Conservation (phyloP, 2,329 filamentous ascomycete species). For the Cladosporium sp. region DNA sequence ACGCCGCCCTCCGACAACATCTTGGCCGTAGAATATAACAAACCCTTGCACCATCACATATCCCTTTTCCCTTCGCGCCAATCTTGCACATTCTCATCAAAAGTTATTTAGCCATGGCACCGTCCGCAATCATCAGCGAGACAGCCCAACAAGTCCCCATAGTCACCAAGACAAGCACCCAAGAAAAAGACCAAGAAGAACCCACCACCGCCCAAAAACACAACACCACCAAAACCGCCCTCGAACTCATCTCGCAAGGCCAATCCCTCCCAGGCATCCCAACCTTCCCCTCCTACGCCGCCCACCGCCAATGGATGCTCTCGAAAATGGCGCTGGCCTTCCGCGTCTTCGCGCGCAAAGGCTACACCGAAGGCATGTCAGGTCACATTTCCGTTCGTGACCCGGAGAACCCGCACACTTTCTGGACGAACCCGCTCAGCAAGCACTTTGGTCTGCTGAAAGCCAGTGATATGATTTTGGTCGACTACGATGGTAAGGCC, state of each 20-base stretch:
- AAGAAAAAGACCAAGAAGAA: neutral
- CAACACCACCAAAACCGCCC: constrained; percentile 28
- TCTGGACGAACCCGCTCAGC: constrained; percentile 67
- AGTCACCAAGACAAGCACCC: constrained; percentile 4
- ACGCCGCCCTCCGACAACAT: constrained; percentile 4
- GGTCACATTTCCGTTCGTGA: constrained; percentile 66
- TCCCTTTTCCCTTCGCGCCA: neutral
- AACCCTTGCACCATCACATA: neutral
- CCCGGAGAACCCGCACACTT: constrained; percentile 55
- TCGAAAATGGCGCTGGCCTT: constrained; percentile 63
- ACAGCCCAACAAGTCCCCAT: constrained; percentile 12
- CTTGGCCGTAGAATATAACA: neutral
- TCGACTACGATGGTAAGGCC: constrained; percentile 59
- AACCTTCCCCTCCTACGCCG: constrained; percentile 47
- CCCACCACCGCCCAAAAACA: neutral
- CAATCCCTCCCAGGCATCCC: constrained; percentile 51
- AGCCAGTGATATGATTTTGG: constrained; percentile 62
- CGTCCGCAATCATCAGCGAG: constrained; percentile 23
- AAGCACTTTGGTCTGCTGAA: constrained; percentile 61
- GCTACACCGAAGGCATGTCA: constrained; percentile 63
- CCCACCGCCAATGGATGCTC: constrained; percentile 59
- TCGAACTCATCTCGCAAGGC: constrained; percentile 43
- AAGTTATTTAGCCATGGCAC: constrained; percentile 22
- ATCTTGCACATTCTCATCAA: no score
- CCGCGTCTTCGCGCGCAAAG: constrained; percentile 61